phyloP scores from a whole-genome alignment of 2,329 filamentous ascomycete species.

The Trichoderma afroharzianum region DNA sequence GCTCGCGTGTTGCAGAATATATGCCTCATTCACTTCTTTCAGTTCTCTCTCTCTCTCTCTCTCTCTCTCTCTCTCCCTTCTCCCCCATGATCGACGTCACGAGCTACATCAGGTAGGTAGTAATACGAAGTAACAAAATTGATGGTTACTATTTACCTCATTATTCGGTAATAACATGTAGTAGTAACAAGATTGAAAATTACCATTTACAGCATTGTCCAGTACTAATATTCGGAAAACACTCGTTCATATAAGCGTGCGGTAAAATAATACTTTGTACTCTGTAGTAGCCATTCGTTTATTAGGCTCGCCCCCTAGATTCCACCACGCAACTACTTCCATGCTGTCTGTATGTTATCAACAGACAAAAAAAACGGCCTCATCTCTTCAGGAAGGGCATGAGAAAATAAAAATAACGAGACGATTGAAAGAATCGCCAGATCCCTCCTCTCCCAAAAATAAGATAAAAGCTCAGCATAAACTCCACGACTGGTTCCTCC shows the following conservation, averaged over 20 bases:
- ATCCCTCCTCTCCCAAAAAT: not conserved
- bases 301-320: not conserved
- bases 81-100: not conserved
- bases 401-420: not conserved
- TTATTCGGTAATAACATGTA: not conserved
- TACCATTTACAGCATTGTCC: not conserved
- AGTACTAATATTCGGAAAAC: not conserved
- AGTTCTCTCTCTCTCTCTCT: not conserved
- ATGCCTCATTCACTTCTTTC: not conserved
- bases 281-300: not conserved
- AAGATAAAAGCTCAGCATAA: slow-evolving; percentile 1
- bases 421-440: not conserved
- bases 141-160: too few species aligned
- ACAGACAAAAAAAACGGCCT: not conserved
- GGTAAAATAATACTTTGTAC: not conserved
- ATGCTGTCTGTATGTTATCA: not conserved
- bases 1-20: not conserved
- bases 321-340: not conserved
- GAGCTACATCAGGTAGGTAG: not conserved
- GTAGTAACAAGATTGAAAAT: too few species aligned
- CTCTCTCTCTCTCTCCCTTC: not conserved
- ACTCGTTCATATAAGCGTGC: not conserved
- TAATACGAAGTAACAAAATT: too few species aligned
- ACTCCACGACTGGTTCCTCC: not conserved
- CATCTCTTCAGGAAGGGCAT: not conserved